Evolutionary conservation across 2,329 filamentous ascomycete species (phyloP).

Genomic region (Akanthomyces dipterigenus): DNA sequence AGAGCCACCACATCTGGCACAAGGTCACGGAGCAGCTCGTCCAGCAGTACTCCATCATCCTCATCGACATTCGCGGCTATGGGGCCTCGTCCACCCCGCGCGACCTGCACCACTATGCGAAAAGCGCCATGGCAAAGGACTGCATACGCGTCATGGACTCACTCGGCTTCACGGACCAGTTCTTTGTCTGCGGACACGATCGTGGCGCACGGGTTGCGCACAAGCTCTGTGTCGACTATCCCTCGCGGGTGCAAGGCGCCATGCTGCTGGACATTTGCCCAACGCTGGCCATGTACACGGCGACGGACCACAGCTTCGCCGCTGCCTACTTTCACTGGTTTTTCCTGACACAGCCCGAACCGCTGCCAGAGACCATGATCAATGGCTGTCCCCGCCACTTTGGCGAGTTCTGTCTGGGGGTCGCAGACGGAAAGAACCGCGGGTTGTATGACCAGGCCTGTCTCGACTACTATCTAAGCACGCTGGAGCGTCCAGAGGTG

Average conservation of each 20-base stretch:
- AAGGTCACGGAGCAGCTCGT: constrained; percentile 33
- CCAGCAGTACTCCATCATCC: constrained; percentile 34
- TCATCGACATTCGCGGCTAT: constrained; percentile 46
- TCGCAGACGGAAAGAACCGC: constrained; percentile 25
- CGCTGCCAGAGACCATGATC: constrained; percentile 45
- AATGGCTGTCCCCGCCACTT: constrained; percentile 30
- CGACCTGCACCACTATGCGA: constrained; percentile 32
- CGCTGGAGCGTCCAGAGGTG: constrained; percentile 32
- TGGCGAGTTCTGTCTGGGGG: constrained; percentile 36
- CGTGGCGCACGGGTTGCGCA: constrained; percentile 50
- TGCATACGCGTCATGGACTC: constrained; percentile 37
- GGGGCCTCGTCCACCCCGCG: constrained; percentile 41
- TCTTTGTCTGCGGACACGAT: constrained; percentile 49
- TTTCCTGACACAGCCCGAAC: constrained; percentile 45
- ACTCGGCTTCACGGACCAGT: constrained; percentile 30
- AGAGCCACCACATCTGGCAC: constrained; percentile 48
- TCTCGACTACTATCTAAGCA: constrained; percentile 34
- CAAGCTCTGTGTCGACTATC: constrained; percentile 43
- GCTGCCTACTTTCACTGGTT: constrained; percentile 53
- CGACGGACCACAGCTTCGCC: constrained; percentile 36
- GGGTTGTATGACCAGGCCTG: constrained; percentile 27
- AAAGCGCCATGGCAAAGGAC: constrained; percentile 43
- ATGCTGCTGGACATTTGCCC: constrained; percentile 49
- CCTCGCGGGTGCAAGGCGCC: constrained; percentile 31
- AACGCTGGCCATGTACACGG: constrained; percentile 46